Base-by-base conservation (phyloP, 2,329 filamentous ascomycete genomes). In the Byssoonygena ceratinophila region DNA sequence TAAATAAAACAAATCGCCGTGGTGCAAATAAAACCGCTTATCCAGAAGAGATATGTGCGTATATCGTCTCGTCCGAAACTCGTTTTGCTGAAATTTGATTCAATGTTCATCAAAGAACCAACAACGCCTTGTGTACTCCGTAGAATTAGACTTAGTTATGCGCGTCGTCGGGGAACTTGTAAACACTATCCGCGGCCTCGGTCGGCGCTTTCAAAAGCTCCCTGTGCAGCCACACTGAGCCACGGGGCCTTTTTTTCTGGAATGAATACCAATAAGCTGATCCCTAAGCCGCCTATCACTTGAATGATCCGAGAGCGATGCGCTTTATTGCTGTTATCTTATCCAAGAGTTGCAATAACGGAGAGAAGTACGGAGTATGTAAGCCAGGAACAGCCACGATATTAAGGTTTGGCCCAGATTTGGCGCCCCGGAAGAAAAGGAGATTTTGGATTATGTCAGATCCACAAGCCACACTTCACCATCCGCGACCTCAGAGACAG, bases 401-500 rank as follows among this genome's bases (percentile, higher is more conserved):
- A 34, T 47, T 48, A 48, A 48, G 46, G 34, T 48, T 39, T 34
- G 32, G 45, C 18, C 31, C 16, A 47, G 45, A 25, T n/a, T 34
- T n/a, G 31, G n/a, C n/a, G n/a, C n/a, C 32, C 43, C 25, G 20
- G 23, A 45, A 29, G 27, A 18, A 16, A n/a, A 1, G 27, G 18
- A 20, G 23, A 37, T 8, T 18, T 2, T 32, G 27, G 31, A 36
- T 48, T 48, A 48, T 48, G 46, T 48, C 32, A 48, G 45, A 34
- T 22, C 32, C 22, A 48, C 46, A 16, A 39, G 46, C 46, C 46
- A 48, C 46, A 48, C 14, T 12, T 18, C 14, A 44, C 23, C 40
- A 18, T 3, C n/a, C n/a, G 20, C n/a, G 9, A 14, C 40, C 12
- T 2, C 16, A 31, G 27, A 20, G 44, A n/a, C n/a, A n/a, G n/a